phyloP scores from a whole-genome alignment of 2,329 filamentous ascomycete species.

The Talaromyces pinophilus region DNA sequence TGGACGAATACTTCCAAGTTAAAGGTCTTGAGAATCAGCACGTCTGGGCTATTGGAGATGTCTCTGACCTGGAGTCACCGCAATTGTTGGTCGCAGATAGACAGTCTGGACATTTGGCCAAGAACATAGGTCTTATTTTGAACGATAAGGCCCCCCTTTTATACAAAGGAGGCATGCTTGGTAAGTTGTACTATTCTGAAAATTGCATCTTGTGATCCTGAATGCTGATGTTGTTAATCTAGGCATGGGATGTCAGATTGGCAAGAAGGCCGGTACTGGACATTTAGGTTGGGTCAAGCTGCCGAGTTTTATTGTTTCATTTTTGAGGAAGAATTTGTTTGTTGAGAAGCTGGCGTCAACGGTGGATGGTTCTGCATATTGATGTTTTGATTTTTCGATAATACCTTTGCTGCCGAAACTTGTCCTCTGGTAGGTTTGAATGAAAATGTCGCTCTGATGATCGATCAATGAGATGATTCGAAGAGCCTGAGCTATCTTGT shows the following conservation, averaged over 20 bases:
- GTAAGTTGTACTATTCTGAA: background rate
- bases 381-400: background rate
- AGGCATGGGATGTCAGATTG: slow-evolving; percentile 22
- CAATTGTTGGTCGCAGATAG: slow-evolving; percentile 13
- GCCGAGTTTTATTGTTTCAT: slow-evolving; percentile 12
- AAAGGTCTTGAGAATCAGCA: slow-evolving; percentile 20
- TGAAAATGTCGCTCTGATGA: background rate
- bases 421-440: background rate
- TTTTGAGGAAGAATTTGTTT: slow-evolving; percentile 16
- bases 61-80: slow-evolving; percentile 15
- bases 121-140: slow-evolving; percentile 16
- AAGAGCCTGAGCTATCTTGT: background rate
- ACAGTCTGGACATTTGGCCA: slow-evolving; percentile 19
- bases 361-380: slow-evolving; percentile 18
- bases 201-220: background rate
- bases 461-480: background rate
- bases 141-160: background rate
- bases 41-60: slow-evolving; percentile 21
- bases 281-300: slow-evolving; percentile 7
- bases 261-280: slow-evolving; percentile 18
- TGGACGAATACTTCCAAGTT: slow-evolving; percentile 16
- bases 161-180: slow-evolving; percentile 11
- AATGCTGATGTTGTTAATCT: background rate
- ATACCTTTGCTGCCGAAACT: background rate
- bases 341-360: background rate